phyloP scores from a whole-genome alignment of 306 rosid species.

The Cajanus cajan region DNA sequence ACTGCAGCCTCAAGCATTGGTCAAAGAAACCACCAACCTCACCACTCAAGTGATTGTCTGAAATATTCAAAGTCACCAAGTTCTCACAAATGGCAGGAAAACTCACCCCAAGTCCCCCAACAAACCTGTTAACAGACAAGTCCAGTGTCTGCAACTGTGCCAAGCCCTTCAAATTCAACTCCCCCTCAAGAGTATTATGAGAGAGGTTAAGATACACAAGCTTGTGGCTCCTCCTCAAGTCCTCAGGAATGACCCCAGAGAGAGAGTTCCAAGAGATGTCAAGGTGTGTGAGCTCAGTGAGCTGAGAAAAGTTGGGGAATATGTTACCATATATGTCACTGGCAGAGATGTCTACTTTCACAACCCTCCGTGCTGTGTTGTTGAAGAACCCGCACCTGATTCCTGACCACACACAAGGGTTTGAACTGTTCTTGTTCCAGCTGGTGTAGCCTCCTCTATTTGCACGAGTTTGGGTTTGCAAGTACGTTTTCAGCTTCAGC shows the following conservation, averaged over 20 bases:
- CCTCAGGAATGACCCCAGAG: constrained; percentile 50
- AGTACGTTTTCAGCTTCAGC: constrained; percentile 47
- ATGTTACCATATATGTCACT: constrained; percentile 49
- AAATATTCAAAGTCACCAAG: constrained; percentile 61
- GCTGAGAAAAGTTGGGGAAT: constrained; percentile 57
- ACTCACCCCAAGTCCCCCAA: constrained; percentile 48
- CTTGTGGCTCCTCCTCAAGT: constrained; percentile 52
- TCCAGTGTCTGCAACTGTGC: constrained; percentile 54
- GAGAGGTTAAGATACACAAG: constrained; percentile 72
- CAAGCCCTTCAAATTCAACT: constrained; percentile 60
- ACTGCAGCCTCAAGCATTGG: constrained; percentile 53
- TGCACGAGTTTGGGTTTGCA: constrained; percentile 43
- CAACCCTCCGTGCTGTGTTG: constrained; percentile 39
- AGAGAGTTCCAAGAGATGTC: constrained; percentile 75
- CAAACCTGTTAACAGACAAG: constrained; percentile 59
- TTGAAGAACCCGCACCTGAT: constrained; percentile 45
- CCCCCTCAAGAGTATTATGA: constrained; percentile 54
- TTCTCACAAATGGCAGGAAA: constrained; percentile 63
- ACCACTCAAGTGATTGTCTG: constrained; percentile 62
- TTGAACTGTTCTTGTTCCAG: constrained; percentile 53
- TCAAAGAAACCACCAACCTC: constrained; percentile 52
- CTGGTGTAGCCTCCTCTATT: constrained; percentile 54
- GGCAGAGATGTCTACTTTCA: constrained; percentile 43
- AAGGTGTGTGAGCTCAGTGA: constrained; percentile 63
- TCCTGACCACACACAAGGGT: constrained; percentile 69